phyloP scores from a whole-genome alignment of 345 rosid genomes.

The Citrus glauca region DNA sequence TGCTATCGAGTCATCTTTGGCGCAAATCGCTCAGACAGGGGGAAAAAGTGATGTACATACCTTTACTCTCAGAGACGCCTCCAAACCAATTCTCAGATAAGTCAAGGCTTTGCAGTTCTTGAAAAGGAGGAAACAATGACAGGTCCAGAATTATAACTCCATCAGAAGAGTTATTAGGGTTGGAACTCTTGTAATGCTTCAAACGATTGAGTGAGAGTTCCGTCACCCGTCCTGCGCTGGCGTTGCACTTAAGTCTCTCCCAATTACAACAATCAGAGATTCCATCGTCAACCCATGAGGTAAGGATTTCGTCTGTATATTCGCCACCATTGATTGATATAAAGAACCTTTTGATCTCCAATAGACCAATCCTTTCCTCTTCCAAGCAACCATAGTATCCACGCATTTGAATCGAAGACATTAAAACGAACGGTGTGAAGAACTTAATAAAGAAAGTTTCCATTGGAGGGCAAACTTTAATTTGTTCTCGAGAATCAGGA shows the following conservation, averaged over 20 bases:
- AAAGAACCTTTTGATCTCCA: conserved; percentile 17
- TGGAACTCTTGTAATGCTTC: no score
- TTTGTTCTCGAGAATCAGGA: no score
- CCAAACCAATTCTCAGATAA: neutral
- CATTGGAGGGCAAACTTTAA: no score
- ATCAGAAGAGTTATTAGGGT: no score
- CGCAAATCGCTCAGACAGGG: no score
- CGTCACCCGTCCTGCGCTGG: neutral
- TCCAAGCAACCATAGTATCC: neutral
- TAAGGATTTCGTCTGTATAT: neutral
- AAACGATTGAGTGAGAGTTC: neutral
- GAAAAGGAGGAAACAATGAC: conserved; percentile 11
- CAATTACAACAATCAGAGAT: neutral
- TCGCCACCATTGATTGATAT: neutral
- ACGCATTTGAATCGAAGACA: neutral
- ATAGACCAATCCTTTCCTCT: conserved; percentile 15
- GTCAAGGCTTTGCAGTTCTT: neutral
- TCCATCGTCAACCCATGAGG: conserved; percentile 11
- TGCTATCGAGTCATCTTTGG: no score
- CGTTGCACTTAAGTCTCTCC: conserved; percentile 13
- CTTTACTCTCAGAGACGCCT: neutral
- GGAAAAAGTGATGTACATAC: neutral
- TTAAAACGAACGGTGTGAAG: neutral
- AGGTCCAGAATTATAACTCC: neutral
- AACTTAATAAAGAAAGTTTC: no score